phyloP scores from a whole-genome alignment of 139 green algal genomes.

The Chlamydomonas sp. region DNA sequence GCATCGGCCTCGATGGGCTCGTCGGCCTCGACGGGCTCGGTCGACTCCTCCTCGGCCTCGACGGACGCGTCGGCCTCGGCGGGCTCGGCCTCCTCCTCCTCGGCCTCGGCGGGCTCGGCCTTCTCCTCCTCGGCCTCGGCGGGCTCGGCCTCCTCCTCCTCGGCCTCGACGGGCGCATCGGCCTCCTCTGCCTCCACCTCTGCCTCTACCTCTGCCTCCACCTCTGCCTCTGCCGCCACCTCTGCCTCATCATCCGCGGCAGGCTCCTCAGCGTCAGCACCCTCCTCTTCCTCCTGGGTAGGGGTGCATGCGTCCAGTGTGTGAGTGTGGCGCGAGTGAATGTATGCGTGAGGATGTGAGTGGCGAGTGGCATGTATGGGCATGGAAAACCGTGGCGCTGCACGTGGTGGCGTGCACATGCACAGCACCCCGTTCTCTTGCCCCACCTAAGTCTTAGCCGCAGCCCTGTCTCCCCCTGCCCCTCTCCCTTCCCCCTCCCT shows the following conservation, averaged over 20 bases:
- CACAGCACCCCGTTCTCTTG: not conserved
- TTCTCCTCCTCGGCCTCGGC: slow-evolving; percentile 3
- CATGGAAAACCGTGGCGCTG: not conserved
- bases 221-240: not conserved
- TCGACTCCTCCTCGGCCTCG: not conserved
- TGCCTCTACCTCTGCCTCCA: not conserved
- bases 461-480: not conserved
- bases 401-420: not conserved
- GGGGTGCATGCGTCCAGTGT: no score
- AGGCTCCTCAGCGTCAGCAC: not conserved
- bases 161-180: not conserved
- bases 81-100: not conserved
- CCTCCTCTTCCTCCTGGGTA: not conserved
- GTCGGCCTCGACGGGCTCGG: no score
- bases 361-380: no score
- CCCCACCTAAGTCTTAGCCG: not conserved
- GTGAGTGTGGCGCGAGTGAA: no score
- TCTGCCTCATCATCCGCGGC: not conserved
- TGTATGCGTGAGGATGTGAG: no score
- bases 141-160: not conserved
- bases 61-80: not conserved
- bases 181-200: slow-evolving; percentile 2
- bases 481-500: not conserved
- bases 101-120: not conserved
- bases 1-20: no score